Evolutionary conservation across 306 rosid species (phyloP).

Genomic region (Pterocarpus macrocarpus): DNA sequence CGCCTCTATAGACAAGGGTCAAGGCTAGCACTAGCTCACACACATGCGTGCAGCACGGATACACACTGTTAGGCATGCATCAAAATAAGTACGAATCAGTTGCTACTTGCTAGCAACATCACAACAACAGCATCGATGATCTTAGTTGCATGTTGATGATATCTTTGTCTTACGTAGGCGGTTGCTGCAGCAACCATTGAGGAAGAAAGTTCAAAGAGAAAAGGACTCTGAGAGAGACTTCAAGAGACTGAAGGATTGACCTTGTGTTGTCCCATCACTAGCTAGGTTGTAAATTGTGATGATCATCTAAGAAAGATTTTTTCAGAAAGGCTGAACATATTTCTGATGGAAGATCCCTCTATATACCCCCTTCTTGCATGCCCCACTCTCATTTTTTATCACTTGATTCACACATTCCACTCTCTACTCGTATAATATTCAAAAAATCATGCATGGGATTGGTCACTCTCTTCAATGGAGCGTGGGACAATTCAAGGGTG

Average conservation of each 20-base stretch:
- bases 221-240: constrained; percentile 9
- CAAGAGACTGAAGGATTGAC: constrained; percentile 47
- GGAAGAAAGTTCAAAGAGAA: constrained; percentile 16
- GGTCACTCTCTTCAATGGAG: constrained; percentile 33
- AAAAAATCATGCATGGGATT: not conserved
- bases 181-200: constrained; percentile 20
- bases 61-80: not conserved
- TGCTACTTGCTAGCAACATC: no score
- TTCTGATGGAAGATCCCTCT: constrained; percentile 31
- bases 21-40: not conserved
- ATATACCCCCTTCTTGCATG: not conserved
- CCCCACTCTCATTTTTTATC: constrained; percentile 19
- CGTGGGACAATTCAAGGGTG: constrained; percentile 7
- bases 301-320: constrained; percentile 25
- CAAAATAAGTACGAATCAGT: not conserved
- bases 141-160: constrained; percentile 38
- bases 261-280: constrained; percentile 67
- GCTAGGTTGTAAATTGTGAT: constrained; percentile 43
- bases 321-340: constrained; percentile 29
- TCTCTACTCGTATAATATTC: not conserved
- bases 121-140: not conserved
- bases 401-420: not conserved
- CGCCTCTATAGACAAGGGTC: no score
- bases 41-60: constrained; percentile 18
- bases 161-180: constrained; percentile 62